Percentiles rank a stretch among this genome's conserved stretches.
Evolutionary conservation across 2,329 filamentous ascomycete species (phyloP).

Genomic region (Pseudogymnoascus pannorum): DNA sequence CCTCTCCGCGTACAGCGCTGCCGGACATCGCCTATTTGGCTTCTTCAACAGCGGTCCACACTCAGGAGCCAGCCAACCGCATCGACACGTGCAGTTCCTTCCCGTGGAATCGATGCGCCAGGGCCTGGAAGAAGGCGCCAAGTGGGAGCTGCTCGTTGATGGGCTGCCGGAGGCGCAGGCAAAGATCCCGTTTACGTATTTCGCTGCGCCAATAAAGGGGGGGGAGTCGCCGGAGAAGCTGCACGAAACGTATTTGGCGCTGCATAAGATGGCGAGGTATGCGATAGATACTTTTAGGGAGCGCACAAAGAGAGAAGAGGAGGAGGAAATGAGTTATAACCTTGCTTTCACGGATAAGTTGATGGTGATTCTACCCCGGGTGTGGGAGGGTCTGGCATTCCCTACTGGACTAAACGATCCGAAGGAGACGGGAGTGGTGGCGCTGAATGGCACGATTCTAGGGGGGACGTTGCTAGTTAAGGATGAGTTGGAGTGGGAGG

Average conservation of each 20-base stretch:
- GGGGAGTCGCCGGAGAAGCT: constrained; percentile 17
- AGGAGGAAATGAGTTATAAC: constrained; percentile 55
- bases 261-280: constrained; percentile 21
- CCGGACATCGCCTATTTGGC: constrained; percentile 27
- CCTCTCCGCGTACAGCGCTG: constrained; percentile 44
- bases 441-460: constrained; percentile 56
- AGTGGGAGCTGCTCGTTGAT: constrained; percentile 47
- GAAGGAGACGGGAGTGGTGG: constrained; percentile 35
- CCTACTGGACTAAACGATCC: constrained; percentile 21
- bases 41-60: constrained; percentile 55
- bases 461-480: constrained; percentile 59
- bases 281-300: constrained; percentile 1
- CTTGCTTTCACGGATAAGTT: constrained; percentile 48
- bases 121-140: constrained; percentile 33
- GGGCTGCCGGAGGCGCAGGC: constrained; percentile 22
- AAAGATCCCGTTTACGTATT: constrained; percentile 27
- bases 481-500: constrained; percentile 49
- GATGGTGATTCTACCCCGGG: constrained; percentile 48
- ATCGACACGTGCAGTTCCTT: constrained; percentile 65
- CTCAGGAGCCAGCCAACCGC: constrained; percentile 65
- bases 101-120: constrained; percentile 56
- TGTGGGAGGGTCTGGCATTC: constrained; percentile 41
- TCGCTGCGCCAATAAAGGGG: constrained; percentile 19
- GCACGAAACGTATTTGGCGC: constrained; percentile 20
- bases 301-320: constrained; percentile 21